Conservation (phyloP, 768 basidiomycete species). For the Multifurca ochricompacta region DNA sequence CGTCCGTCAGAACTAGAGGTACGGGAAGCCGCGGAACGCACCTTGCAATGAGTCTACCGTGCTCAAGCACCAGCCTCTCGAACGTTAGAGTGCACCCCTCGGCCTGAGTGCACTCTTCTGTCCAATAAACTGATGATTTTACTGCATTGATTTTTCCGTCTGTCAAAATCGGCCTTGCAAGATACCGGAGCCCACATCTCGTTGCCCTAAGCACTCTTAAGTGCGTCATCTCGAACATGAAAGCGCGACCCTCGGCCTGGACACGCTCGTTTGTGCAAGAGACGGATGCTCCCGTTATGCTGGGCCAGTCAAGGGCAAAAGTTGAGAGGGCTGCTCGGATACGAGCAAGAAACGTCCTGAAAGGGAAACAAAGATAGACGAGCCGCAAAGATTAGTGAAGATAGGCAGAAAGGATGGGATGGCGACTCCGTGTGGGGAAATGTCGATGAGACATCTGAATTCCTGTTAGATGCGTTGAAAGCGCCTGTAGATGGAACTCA, state of each 20-base stretch:
- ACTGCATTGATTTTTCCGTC: not conserved
- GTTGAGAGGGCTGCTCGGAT: too few species aligned
- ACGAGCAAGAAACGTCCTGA: too few species aligned
- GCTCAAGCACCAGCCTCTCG: not conserved
- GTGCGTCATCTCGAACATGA: not conserved
- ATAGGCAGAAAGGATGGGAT: too few species aligned
- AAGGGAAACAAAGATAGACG: too few species aligned
- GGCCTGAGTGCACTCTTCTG: not conserved
- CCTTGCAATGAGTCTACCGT: not conserved
- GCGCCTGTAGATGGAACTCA: too few species aligned
- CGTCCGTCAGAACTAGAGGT: too few species aligned
- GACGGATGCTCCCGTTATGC: not conserved
- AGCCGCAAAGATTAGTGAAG: too few species aligned
- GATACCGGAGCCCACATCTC: not conserved
- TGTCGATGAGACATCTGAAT: too few species aligned
- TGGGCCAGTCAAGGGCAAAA: too few species aligned
- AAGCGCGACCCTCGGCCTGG: not conserved
- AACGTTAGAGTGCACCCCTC: not conserved
- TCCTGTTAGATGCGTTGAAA: too few species aligned
- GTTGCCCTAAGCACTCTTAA: not conserved
- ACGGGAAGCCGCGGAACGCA: not conserved
- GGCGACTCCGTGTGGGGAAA: too few species aligned
- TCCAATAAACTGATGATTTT: not conserved
- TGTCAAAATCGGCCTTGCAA: not conserved
- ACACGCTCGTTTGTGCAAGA: not conserved